phyloP scores from a whole-genome alignment of 2,329 filamentous ascomycete species.

The Cercospora janseana region DNA sequence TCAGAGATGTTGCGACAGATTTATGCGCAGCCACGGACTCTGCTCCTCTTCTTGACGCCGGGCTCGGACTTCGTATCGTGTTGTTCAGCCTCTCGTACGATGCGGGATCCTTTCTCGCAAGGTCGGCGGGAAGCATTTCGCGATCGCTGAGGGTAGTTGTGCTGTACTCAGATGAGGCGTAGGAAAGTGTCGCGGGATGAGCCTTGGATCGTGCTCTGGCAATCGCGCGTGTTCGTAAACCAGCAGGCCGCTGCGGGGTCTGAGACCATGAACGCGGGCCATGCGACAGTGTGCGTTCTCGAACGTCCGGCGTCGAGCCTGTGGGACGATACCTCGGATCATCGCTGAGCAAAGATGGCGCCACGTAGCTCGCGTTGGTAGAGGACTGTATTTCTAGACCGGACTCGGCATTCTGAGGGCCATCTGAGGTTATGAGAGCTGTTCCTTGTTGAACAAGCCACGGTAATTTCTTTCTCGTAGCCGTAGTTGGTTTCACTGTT shows the following conservation, averaged over 20 bases:
- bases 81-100: conserved; percentile 28
- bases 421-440: neutral
- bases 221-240: conserved; percentile 1
- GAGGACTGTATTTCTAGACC: no score
- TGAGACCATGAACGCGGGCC: conserved; percentile 15
- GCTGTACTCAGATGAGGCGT: conserved; percentile 33
- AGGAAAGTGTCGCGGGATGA: conserved; percentile 5
- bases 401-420: no score
- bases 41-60: neutral
- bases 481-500: no score
- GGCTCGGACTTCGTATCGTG: neutral
- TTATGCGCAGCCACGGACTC: neutral
- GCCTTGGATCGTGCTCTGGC: conserved; percentile 3
- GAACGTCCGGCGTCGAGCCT: conserved; percentile 25
- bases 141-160: conserved; percentile 17
- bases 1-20: neutral
- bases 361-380: neutral
- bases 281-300: neutral
- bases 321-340: conserved; percentile 26
- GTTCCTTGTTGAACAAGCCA: conserved; percentile 9
- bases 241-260: conserved; percentile 13
- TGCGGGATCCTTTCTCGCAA: conserved; percentile 25
- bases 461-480: conserved; percentile 30
- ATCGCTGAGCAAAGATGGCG: conserved; percentile 9
- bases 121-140: conserved; percentile 10